Evolutionary conservation across 345 rosid genomes (phyloP).

Genomic region (Carallia pectinifolia): DNA sequence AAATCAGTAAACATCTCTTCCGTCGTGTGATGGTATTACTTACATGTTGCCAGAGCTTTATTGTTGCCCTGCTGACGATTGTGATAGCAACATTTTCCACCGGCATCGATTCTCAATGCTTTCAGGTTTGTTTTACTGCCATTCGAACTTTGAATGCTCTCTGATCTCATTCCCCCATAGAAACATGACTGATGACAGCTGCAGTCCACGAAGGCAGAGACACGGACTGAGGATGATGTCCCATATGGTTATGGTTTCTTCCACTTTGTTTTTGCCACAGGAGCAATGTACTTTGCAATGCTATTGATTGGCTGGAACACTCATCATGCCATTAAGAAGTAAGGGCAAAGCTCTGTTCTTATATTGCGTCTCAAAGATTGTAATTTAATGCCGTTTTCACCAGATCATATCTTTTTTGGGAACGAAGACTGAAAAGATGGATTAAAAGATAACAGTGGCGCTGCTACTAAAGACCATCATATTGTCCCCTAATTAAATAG

Average conservation of each 20-base stretch:
- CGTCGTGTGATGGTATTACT: background rate
- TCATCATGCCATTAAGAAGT: constrained; percentile 81
- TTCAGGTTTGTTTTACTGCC: constrained; percentile 57
- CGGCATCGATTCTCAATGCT: constrained; percentile 90
- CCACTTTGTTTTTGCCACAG: constrained; percentile 95
- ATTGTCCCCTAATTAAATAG: background rate
- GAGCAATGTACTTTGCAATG: constrained; percentile 98
- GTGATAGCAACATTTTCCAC: constrained; percentile 95
- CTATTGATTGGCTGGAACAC: constrained; percentile 89
- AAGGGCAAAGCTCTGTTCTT: constrained; percentile 4
- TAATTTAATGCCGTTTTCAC: no score
- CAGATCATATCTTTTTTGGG: no score
- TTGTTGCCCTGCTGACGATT: constrained; percentile 77
- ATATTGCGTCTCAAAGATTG: no score
- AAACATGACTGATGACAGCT: constrained; percentile 21
- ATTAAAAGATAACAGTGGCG: no score
- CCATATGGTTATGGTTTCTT: constrained; percentile 98
- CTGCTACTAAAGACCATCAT: no score
- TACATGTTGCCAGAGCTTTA: constrained; percentile 62
- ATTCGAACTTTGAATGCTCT: constrained; percentile 1
- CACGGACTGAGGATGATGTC: constrained; percentile 51
- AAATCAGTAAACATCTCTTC: background rate
- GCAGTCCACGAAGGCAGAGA: constrained; percentile 57
- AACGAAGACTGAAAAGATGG: no score
- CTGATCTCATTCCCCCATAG: background rate